These are phyloP conservation scores for Microsporum canis DNA, from an alignment of 2,329 filamentous ascomycete genomes.

Conservation along the genomic window DNA sequence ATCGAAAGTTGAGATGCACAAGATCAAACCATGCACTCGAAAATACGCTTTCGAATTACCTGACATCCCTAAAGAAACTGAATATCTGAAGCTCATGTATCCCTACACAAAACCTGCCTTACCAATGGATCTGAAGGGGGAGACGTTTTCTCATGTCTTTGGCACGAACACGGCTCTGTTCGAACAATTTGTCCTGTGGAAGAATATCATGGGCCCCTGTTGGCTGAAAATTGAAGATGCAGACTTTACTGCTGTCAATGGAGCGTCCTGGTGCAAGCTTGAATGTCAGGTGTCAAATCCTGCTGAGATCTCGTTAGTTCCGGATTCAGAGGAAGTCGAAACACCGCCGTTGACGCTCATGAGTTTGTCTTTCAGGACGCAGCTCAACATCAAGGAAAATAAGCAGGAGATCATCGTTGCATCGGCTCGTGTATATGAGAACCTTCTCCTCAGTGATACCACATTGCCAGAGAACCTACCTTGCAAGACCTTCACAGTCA, in stretches of 20 bases:
- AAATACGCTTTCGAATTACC: conserved; percentile 95
- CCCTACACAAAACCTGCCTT: conserved; percentile 75
- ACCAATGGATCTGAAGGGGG: conserved; percentile 58
- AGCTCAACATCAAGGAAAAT: conserved; percentile 82
- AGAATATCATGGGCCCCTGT: conserved; percentile 97
- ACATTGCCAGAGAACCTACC: conserved; percentile 79
- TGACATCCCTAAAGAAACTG: conserved; percentile 72
- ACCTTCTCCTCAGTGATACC: conserved; percentile 74
- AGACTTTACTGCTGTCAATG: conserved; percentile 73
- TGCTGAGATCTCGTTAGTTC: conserved; percentile 58
- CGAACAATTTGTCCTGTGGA: conserved; percentile 97
- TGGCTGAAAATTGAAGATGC: conserved; percentile 87
- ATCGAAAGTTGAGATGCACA: conserved; percentile 76
- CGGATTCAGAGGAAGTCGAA: conserved; percentile 69
- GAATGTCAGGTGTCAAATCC: conserved; percentile 75
- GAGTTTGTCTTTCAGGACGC: conserved; percentile 80
- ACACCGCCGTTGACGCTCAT: conserved; percentile 86
- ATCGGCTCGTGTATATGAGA: conserved; percentile 85
- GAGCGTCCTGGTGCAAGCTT: conserved; percentile 93
- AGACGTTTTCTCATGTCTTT: conserved; percentile 91
- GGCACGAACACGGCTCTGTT: conserved; percentile 89
- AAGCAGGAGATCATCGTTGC: conserved; percentile 92
- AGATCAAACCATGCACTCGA: conserved; percentile 77
- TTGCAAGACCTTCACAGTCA: conserved; percentile 81
- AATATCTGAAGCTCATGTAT: conserved; percentile 94